Base-by-base conservation (phyloP, 257 asterid species). In the Solanum etuberosum region DNA sequence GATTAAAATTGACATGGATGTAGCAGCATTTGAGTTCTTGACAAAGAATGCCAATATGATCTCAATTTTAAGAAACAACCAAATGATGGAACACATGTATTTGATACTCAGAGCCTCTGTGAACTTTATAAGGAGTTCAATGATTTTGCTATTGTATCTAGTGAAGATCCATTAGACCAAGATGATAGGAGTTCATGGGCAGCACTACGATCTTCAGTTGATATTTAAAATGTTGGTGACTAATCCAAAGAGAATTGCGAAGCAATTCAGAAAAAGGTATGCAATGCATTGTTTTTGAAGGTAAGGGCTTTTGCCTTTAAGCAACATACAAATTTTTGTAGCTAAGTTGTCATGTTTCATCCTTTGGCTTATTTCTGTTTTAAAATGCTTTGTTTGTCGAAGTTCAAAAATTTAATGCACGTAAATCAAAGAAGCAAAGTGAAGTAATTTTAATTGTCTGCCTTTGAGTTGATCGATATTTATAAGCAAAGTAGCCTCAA, bases 1-100 rank as follows among this genome's bases (percentile, higher is more conserved):
- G 99, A 97, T 97, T 86, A 97, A 95, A 91, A 97, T 95, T 31
- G 99, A 98, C 81, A 97, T 94, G 99, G 99, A 97, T 87, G 98
- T 97, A 87, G 99, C 99, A 90, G 99, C 99, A 85, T 97, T 98
- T 27, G 99, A 97, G 92, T 97, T 97, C 90, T 90, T 93, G 86
- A 94, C 96, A 5, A 93, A 94, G 84, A 96, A 94, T 5, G 96
- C 95, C 96, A 11, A 43, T 43, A 43, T 43, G 16, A 43, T 43
- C 51, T 97, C 72, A 94, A 97, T 90, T 97, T 97, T 92, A 43
- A 43, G 51, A 43, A 43, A 43, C 51, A 43, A 12, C 98, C 99
- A 74, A 97, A 97, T 86, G 98, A 97, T 63, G 99, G 98, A 88
- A 94, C 97, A 86, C 98, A 95, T 85, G 97, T 97, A 85, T 92